Evolutionary conservation across 306 rosid species (phyloP).

Genomic region (Prosopis cineraria): DNA sequence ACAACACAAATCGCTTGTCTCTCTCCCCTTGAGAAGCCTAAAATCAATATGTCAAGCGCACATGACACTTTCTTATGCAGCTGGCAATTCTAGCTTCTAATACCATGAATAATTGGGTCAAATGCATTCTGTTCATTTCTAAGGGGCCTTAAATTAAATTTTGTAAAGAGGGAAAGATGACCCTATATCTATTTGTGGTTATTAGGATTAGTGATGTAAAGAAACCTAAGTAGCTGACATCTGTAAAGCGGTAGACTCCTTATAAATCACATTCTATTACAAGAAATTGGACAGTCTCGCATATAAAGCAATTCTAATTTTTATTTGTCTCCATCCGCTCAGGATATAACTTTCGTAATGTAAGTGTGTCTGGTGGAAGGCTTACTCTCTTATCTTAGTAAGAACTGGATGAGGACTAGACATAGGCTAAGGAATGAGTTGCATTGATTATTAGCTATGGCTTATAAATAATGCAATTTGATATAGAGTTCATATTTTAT

Average conservation of each 20-base stretch:
- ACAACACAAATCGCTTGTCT: not conserved
- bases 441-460: not conserved
- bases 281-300: not conserved
- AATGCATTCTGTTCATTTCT: conserved; percentile 25
- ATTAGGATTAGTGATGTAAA: not conserved
- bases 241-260: not conserved
- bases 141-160: not conserved
- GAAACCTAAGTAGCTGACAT: not conserved
- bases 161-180: not conserved
- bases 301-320: not conserved
- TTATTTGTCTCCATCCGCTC: not conserved
- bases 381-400: not conserved
- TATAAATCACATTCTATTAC: not conserved
- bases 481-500: not conserved
- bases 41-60: not conserved
- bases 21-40: not conserved
- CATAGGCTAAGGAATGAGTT: not conserved
- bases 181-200: conserved; percentile 12
- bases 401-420: not conserved
- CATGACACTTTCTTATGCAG: not conserved
- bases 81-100: not conserved
- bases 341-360: not conserved
- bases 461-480: not conserved
- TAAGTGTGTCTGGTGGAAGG: not conserved
- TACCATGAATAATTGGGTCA: conserved; percentile 42